Base-by-base conservation (phyloP, 2,329 filamentous ascomycete species). In the Tolypocladium album region DNA sequence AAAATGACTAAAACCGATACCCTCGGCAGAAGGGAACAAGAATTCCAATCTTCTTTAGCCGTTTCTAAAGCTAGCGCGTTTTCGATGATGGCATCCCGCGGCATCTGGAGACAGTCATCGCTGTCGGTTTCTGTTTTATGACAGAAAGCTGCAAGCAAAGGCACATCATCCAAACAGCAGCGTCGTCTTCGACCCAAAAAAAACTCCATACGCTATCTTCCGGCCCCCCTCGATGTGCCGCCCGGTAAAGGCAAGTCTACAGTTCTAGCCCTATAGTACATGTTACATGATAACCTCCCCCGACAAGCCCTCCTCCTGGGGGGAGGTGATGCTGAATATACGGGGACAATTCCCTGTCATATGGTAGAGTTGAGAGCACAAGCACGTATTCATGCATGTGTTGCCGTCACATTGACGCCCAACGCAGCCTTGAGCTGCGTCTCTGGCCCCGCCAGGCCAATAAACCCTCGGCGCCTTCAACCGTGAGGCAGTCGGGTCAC, bases 361-460 rank as follows among this genome's bases (percentile, higher is more conserved):
- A 34, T 22, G 57, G 55, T 61, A 60, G 62, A 63, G 63, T 64
- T 60, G 63, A 64, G 62, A 58, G 45, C 27, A 45, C 22, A 43
- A 22, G 39, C 52, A 34, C 39, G 52, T 40, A 27, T 43, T 45
- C 34, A 43, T 22, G 39, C 52, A 34, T 45, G 52, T 40, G 40
- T 43, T 45, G 39, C 27, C 55, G 55, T 43, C 39, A 39, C 38
- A 34, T 11, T 42, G 36, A 36, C 55, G n/a, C 38, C 52, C 47
- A 36, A 24, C 47, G 56, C 56, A 36, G 7, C 47, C 17, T 11
- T 3, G 1, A 3, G 7, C 22, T 12, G 11, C 50, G 31, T 22
- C 50, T n/a, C 50, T 12, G 20, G 50, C 47, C 47, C 11, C 6
- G 8, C 13, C 22, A 31, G 24, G 24, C 24, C 45, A 17, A 40